These are phyloP conservation scores for Penicillium salamii DNA, from an alignment of 495 filamentous ascomycete genomes.

Conservation along the genomic window DNA sequence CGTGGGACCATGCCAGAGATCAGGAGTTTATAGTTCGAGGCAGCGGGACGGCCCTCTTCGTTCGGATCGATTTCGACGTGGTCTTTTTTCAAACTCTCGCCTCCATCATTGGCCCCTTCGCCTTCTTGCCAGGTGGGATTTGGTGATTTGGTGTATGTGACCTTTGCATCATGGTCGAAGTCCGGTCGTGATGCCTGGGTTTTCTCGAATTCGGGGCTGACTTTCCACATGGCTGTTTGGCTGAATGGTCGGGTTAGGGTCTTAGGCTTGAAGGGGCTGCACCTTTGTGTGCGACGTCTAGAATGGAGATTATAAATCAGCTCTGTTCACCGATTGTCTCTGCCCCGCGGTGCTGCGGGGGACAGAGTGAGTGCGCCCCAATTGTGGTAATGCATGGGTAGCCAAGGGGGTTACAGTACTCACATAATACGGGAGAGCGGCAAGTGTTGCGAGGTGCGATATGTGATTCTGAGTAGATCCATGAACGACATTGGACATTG, in stretches of 20 bases:
- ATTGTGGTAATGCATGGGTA: neutral
- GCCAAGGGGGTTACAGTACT: too few relatives aligned
- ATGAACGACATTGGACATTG: too few relatives aligned
- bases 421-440: too few relatives aligned
- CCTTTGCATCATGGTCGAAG: conserved; percentile 50
- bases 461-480: too few relatives aligned
- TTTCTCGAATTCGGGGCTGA: conserved; percentile 68
- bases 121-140: conserved; percentile 76
- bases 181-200: conserved; percentile 71
- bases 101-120: conserved; percentile 66
- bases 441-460: too few relatives aligned
- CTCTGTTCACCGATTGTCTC: neutral
- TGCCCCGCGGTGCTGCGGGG: neutral
- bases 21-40: conserved; percentile 87
- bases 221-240: conserved; percentile 26
- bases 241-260: conserved; percentile 13
- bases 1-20: conserved; percentile 84
- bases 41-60: conserved; percentile 60
- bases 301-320: conserved; percentile 9
- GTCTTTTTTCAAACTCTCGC: conserved; percentile 50
- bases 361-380: neutral
- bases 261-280: neutral
- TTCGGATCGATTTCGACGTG: conserved; percentile 85
- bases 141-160: conserved; percentile 67
- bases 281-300: neutral